These are phyloP conservation scores for Saitozyma sp. DNA, from an alignment of 768 basidiomycete genomes.

Conservation along the genomic window DNA sequence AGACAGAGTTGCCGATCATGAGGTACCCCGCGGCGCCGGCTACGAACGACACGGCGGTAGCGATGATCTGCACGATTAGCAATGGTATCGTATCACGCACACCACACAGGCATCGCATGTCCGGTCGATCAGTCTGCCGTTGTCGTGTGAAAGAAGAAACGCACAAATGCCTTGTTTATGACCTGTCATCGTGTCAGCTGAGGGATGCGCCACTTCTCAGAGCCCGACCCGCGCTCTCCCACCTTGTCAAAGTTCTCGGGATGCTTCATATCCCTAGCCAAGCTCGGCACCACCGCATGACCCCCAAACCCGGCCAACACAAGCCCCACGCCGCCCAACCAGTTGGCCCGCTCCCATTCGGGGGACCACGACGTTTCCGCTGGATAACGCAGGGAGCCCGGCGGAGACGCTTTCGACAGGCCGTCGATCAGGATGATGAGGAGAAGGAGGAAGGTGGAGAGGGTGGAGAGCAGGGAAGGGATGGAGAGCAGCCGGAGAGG, in stretches of 20 bases:
- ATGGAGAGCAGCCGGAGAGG: constrained; percentile 84
- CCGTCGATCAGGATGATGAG: constrained; percentile 80
- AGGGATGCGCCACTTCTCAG: no score
- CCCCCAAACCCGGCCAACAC: constrained; percentile 95
- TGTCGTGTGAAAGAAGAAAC: constrained; percentile 45
- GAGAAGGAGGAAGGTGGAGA: constrained; percentile 74
- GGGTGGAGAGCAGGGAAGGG: constrained; percentile 73
- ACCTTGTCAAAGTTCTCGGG: constrained; percentile 69
- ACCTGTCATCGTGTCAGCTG: no score
- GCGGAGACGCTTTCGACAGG: constrained; percentile 56
- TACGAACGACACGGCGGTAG: constrained; percentile 62
- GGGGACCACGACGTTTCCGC: constrained; percentile 67
- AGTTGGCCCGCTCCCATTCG: constrained; percentile 56
- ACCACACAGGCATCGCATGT: no score
- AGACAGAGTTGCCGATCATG: constrained; percentile 82
- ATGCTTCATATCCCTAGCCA: constrained; percentile 85
- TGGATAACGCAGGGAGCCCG: constrained; percentile 75
- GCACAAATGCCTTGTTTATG: constrained; percentile 80
- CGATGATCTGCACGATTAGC: constrained; percentile 57
- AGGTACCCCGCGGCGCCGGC: constrained; percentile 81
- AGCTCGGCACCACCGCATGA: constrained; percentile 85
- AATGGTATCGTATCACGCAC: neutral
- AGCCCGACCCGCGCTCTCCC: constrained; percentile 60
- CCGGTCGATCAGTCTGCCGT: no score
- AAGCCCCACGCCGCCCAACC: constrained; percentile 81